Base-by-base conservation (phyloP, 2,329 filamentous ascomycete genomes). In the Hypoxylon sp. region DNA sequence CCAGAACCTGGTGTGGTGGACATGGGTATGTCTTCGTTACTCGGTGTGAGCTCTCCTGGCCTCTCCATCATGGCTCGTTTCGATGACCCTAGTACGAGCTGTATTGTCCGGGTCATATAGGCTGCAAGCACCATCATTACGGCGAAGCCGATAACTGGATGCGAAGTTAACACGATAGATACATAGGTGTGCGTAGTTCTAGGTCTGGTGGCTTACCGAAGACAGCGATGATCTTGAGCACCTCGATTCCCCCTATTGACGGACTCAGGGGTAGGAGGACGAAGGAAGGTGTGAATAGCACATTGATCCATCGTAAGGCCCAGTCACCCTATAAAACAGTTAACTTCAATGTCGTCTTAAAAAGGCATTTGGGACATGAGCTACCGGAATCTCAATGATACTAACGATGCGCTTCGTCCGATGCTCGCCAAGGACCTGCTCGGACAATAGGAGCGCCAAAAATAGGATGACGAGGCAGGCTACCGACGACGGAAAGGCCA, bases 241-340 rank as follows among this genome's bases (percentile, higher is more conserved):
- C 84, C 70, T 89, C 87, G 0, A 80, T 70, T 1, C 82, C 81
- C 19, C 84, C 81, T 16, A 89, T 85, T 0, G 81, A 69, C 1
- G 85, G 82, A 68, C 85, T 88, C 1, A 89, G 78, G 5, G 87
- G 86, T 0, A 89, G 77, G 27, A 87, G 78, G 6, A 89, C 81
- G 76, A 89, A 89, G 0, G 85, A 83, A 7, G 86, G 87, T 2
- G 83, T 86, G 70, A 89, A 88, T 69, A 87, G 83, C 53, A 88
- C 77, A 61, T 83, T 87, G 70, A 89, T 87, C 80, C 86, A 88
- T 45, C 83, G 81, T 25, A 88, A 77, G 5, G 85, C 82, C 82
- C 86, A 89, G 6, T 83, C 83, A 47, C 84, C 84, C 84, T 88
- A 63, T 4, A n/a, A 12, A 32, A 54, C 69, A 39, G 39, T 70